Evolutionary conservation across 2,329 filamentous ascomycete genomes (phyloP).

Genomic region (Harringtonia aguacate): DNA sequence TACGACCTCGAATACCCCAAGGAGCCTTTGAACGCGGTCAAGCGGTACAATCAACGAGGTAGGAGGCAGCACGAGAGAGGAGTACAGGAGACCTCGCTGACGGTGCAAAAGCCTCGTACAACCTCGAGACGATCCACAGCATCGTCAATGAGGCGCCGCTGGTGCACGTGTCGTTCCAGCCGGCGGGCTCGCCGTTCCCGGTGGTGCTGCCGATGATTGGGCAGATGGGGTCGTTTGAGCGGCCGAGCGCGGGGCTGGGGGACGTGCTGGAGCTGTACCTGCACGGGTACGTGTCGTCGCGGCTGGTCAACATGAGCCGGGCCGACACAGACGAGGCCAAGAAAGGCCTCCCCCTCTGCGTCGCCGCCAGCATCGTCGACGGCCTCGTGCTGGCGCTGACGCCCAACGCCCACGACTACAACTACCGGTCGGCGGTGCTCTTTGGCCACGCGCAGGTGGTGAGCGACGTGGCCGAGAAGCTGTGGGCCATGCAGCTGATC

Average conservation of each 20-base stretch:
- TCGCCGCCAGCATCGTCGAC: conserved; percentile 66
- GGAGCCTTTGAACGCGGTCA: conserved; percentile 52
- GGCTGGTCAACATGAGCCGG: conserved; percentile 59
- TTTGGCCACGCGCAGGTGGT: conserved; percentile 66
- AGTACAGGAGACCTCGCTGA: too few species aligned
- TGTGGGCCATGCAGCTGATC: conserved; percentile 69
- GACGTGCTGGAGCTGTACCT: conserved; percentile 69
- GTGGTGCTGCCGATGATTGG: conserved; percentile 78
- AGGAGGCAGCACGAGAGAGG: too few species aligned
- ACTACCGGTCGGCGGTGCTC: conserved; percentile 72
- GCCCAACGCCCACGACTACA: conserved; percentile 73
- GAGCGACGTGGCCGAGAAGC: conserved; percentile 55
- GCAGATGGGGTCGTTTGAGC: conserved; percentile 62
- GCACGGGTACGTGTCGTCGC: conserved; percentile 73
- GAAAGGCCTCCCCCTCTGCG: conserved; percentile 51
- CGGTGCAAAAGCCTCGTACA: conserved; percentile 57
- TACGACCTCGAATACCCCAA: conserved; percentile 50
- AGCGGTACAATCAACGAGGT: conserved; percentile 57
- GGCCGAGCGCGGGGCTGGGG: conserved; percentile 45
- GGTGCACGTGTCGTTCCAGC: conserved; percentile 69
- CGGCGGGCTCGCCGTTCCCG: conserved; percentile 57
- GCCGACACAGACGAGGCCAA: conserved; percentile 4
- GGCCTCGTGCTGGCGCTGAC: conserved; percentile 71
- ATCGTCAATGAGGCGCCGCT: conserved; percentile 68
- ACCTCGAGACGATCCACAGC: conserved; percentile 59